Base-by-base conservation (phyloP, 805 yeast genomes). In the Tetrapisispora iriomotensis region DNA sequence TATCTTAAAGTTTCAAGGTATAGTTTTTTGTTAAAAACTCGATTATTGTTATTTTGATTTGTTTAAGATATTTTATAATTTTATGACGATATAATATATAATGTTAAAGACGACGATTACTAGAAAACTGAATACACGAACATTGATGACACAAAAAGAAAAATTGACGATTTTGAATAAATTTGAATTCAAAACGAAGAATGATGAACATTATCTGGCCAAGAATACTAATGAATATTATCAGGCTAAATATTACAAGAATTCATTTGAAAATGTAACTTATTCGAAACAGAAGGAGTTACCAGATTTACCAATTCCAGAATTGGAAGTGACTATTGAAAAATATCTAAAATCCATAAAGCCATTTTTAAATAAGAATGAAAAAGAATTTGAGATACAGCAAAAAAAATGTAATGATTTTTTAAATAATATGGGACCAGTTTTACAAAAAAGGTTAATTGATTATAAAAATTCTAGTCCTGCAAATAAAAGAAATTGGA, bases 281-380 rank as follows among this genome's bases (percentile, higher is more conserved):
- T 84, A 67, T 65, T 72, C 78, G 47, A 75, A 69, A 65, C 96
- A 88, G 60, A 67, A 71, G 29, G 65, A 75, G 34, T 72, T 90
- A 39, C 96, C 96, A 6, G 70, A 75, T 36, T 72, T 90, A 48
- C 96, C 96, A 0, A 94, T 90, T 6, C 98, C 98, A 2, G 63
- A 79, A 1, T 68, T 90, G 42, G 70, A 75, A 41, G 75, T 77
- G 38, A 85, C 96, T 3, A 72, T 82, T 32, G 59, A 66, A 9
- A 74, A 74, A 43, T 90, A 85, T 60, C 68, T 88, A 54, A 67
- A 72, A 45, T 74, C 94, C 1, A 74, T 90, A 34, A 73, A 72
- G 50, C 95, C 97, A 1, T 76, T 70, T 37, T 68, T 61, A 34
- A 69, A 74, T 37, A 66, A 72, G 13, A 61, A 66, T 18, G 67